These are phyloP conservation scores for Boletus coccyginus DNA, from an alignment of 768 basidiomycete genomes.

Conservation along the genomic window DNA sequence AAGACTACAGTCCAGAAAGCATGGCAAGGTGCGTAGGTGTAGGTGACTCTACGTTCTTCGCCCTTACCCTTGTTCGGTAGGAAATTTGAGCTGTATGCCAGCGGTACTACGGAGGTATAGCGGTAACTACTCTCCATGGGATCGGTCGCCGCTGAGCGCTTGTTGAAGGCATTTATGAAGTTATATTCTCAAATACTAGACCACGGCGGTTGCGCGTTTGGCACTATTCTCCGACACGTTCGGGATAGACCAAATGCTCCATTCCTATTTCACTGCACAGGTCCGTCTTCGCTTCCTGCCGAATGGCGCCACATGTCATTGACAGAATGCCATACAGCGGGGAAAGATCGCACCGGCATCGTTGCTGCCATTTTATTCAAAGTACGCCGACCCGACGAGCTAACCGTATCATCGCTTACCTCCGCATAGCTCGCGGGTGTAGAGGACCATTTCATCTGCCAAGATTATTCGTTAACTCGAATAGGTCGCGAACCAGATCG, in stretches of 20 bases:
- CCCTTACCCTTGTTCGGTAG: conserved; percentile 18
- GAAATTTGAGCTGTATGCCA: conserved; percentile 63
- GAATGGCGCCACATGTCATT: neutral
- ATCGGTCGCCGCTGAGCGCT: neutral
- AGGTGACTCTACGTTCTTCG: neutral
- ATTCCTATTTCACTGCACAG: conserved; percentile 77
- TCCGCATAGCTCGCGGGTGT: conserved; percentile 65
- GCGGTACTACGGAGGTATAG: conserved; percentile 72
- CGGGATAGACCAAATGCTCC: conserved; percentile 64
- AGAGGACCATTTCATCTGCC: conserved; percentile 57
- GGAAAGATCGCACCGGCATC: conserved; percentile 81
- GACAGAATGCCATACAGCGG: conserved; percentile 41
- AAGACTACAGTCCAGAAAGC: conserved; percentile 81
- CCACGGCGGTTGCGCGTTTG: conserved; percentile 65
- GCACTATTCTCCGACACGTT: conserved; percentile 69
- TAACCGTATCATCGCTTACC: neutral
- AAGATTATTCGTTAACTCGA: conserved; percentile 75
- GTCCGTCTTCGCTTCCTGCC: conserved; percentile 21
- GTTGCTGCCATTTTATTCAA: conserved; percentile 70
- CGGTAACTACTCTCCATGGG: neutral
- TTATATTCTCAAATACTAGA: conserved; percentile 81
- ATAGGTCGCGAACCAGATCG: conserved; percentile 79
- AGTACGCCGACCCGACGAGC: conserved; percentile 34
- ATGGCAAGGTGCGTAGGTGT: conserved; percentile 73
- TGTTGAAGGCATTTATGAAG: conserved; percentile 70